Base-by-base conservation (phyloP, 1,284 basidiomycete genomes). In the Leccinum pachyderme region DNA sequence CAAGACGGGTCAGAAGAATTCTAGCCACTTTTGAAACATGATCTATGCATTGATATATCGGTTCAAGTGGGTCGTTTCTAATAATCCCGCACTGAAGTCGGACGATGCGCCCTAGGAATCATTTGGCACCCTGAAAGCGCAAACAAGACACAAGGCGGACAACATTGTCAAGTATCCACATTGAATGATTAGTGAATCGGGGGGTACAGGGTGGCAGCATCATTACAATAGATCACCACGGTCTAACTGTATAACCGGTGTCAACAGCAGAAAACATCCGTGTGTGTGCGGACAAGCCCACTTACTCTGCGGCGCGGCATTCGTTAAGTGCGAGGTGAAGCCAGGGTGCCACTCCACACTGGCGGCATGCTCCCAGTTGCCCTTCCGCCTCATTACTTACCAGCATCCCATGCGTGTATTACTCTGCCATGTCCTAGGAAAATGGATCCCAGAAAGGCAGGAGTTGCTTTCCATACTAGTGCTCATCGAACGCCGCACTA, bases 401-500 rank as follows among this genome's bases (percentile, higher is more conserved):
- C 27, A 65, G 49, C 49, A 60, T 60, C 59, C 77, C 81, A 84
- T 82, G 37, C 79, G 72, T 58, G 80, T 67, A 64, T 83, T 83
- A 84, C 66, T 81, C 75, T 58, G 83, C 76, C 29, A 71, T 63
- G 12, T 75, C 75, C 68, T 84, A 84, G 66, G 62, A 79, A 63
- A 86, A 83, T 0, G 53, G 66, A n/a, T 72, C 68, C 13, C 82
- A 82, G 56, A 81, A 79, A 12, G 70, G 57, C 22, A 61, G 44
- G 68, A 84, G 83, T 51, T 80, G 74, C 55, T 75, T 79, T 59
- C 74, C 67, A 64, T 83, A 86, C 82, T 83, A 86, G 31, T 56
- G 69, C 25, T 70, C 61, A 22, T 72, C 83, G 69, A 8, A 82
- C 83, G 63, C 85, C 82, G 67, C 81, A 85, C 82, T 82, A 86